phyloP scores from a whole-genome alignment of 1,284 basidiomycete genomes.

The Cutaneotrichosporon cyanovorans region DNA sequence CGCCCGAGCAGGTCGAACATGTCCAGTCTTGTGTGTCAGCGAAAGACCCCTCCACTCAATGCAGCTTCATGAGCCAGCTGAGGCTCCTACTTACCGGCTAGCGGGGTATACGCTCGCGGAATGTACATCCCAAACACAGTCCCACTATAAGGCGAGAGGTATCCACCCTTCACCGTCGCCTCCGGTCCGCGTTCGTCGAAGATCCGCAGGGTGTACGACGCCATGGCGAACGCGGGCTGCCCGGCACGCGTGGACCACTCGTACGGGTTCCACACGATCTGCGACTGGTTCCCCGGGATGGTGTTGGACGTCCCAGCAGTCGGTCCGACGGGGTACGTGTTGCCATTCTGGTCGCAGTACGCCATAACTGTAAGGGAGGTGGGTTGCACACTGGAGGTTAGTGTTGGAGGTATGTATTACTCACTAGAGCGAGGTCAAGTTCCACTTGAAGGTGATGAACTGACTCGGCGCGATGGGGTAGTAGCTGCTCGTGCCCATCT shows the following conservation, averaged over 20 bases:
- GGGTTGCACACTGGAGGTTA: constrained; percentile 51
- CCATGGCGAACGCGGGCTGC: constrained; percentile 61
- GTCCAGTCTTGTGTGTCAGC: constrained; percentile 51
- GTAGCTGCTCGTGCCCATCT: constrained; percentile 58
- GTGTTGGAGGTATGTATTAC: constrained; percentile 12
- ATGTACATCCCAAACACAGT: constrained; percentile 79
- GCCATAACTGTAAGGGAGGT: constrained; percentile 70
- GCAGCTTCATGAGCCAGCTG: too few relatives aligned
- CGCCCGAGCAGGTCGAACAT: constrained; percentile 60
- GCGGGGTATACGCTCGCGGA: constrained; percentile 66
- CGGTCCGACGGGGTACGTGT: constrained; percentile 79
- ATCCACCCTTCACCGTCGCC: constrained; percentile 56
- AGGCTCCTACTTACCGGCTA: constrained; percentile 2
- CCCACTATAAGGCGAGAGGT: constrained; percentile 60
- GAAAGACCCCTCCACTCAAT: too few relatives aligned
- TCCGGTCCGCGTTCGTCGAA: constrained; percentile 68
- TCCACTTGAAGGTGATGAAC: constrained; percentile 85
- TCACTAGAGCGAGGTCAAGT: constrained; percentile 59
- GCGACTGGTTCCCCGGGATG: constrained; percentile 60
- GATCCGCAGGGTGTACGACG: constrained; percentile 67
- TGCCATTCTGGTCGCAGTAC: constrained; percentile 66
- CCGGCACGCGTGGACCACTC: constrained; percentile 58
- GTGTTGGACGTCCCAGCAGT: constrained; percentile 54
- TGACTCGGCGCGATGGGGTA: constrained; percentile 76
- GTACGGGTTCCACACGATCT: constrained; percentile 73